Evolutionary conservation across 805 yeast species (phyloP), one percentile per base, ranked within the genome.

Genomic region (Saturnispora saitoi): DNA sequence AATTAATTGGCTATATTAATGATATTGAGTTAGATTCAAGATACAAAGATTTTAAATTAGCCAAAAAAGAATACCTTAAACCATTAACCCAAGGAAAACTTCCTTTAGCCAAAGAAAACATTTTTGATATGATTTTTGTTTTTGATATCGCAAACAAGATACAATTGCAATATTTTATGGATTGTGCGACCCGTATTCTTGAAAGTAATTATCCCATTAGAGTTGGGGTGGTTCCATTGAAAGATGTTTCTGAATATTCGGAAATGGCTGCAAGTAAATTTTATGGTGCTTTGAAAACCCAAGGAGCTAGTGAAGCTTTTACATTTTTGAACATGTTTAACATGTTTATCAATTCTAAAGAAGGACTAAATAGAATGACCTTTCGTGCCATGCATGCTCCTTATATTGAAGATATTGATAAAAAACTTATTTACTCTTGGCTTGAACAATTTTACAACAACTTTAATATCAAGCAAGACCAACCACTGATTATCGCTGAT

Each of bases 161-260:
- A 2, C 83, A 85, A 50, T 56, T 82, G 17, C 60, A 68, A 15
- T 76, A 74, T 1, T 62, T 81, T 28, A 64, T 75, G 17, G 69
- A 81, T 8, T 68, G 80, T 31, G 57, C 82, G 2, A 70, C 72
- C 24, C 63, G 76, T 2, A 67, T 80, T 2, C 57, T 80, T n/a
- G 69, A 73, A 11, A 73, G 77, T 39, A 78, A 79, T 1, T 71
- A 85, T 15, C 86, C 96, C 0, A 84, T 89, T 54, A 83, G 90
- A 62, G 59, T 91, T 45, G 99, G 97, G 6, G 53, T 91, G 3
- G 68, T 91, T n/a, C 95, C 98, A 0, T 50, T 84, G 2, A 58
- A 64, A 8, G 63, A 60, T 5, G 49, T 57, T 11, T 56, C 49
- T 3, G 37, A 44, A 8, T 66, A 65, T 50, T 48, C 47, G 22